These are phyloP conservation scores for Camelina hispida DNA, from an alignment of 345 rosid genomes.

Conservation along the genomic window DNA sequence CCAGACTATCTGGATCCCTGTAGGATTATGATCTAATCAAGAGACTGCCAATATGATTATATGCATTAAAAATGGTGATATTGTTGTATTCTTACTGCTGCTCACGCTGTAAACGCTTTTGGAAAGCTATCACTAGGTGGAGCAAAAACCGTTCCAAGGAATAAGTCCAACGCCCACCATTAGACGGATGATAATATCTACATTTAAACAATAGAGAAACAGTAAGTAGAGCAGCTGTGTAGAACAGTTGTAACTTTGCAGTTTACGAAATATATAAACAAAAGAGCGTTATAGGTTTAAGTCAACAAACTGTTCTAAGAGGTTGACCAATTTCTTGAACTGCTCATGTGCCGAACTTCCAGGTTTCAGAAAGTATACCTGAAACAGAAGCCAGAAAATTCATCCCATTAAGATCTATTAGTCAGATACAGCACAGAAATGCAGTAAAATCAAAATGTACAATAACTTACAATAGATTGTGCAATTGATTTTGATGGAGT, in stretches of 20 bases:
- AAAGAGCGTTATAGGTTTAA: slow-evolving; percentile 1
- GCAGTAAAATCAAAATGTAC: slow-evolving; percentile 17
- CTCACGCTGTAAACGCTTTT: slow-evolving; percentile 86
- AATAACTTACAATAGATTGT: slow-evolving; percentile 77
- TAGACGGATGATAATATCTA: slow-evolving; percentile 98
- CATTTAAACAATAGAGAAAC: slow-evolving; percentile 32
- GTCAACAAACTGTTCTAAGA: slow-evolving; percentile 93
- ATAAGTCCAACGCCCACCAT: slow-evolving; percentile 99
- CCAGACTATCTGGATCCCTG: slow-evolving; percentile 60
- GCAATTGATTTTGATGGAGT: slow-evolving; percentile 93
- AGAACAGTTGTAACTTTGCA: slow-evolving; percentile 16
- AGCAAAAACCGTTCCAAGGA: slow-evolving; percentile 87
- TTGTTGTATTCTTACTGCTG: slow-evolving; percentile 67
- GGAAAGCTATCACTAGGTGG: slow-evolving; percentile 78
- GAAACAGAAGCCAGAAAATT: slow-evolving; percentile 40
- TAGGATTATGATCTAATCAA: slow-evolving; percentile 41
- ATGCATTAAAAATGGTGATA: slow-evolving; percentile 26
- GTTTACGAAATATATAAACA: slow-evolving; percentile 23
- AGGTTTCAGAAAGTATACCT: slow-evolving; percentile 90
- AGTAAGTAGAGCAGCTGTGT: too few relatives aligned
- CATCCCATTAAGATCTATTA: slow-evolving; percentile 38
- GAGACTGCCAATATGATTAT: slow-evolving; percentile 43
- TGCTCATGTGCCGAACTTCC: slow-evolving; percentile 73
- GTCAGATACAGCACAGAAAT: slow-evolving; percentile 38
- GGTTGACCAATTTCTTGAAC: slow-evolving; percentile 90